These are phyloP conservation scores for Chamaecrista fasciculata DNA, from an alignment of 306 rosid genomes.

Conservation along the genomic window DNA sequence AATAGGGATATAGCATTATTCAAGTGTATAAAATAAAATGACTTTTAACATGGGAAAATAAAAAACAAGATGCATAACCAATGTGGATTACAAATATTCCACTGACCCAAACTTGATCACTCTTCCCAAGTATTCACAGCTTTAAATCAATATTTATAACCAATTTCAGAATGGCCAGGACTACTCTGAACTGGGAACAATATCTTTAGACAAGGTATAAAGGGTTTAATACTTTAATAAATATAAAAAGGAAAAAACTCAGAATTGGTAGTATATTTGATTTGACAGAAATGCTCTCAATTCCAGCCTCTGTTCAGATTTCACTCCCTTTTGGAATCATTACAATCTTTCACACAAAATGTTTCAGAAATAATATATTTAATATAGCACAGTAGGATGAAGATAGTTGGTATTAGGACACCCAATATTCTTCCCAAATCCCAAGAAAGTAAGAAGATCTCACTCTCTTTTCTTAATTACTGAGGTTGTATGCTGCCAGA, in stretches of 20 bases:
- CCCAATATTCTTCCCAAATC: neutral
- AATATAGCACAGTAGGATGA: neutral
- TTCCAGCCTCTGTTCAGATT: neutral
- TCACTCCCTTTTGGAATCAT: constrained; percentile 13
- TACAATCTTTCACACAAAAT: constrained; percentile 3
- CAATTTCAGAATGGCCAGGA: constrained; percentile 4
- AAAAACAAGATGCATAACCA: neutral
- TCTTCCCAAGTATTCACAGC: neutral
- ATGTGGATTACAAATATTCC: constrained; percentile 3
- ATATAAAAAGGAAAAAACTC: neutral
- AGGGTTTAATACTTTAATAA: neutral
- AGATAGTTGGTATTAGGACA: constrained; percentile 11
- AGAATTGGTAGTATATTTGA: neutral
- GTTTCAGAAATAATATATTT: constrained; percentile 1
- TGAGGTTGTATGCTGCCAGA: neutral
- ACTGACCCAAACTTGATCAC: neutral
- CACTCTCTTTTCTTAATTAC: neutral
- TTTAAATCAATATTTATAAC: constrained; percentile 12
- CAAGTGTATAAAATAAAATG: neutral
- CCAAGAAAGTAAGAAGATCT: neutral
- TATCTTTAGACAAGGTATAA: neutral
- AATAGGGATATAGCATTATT: neutral
- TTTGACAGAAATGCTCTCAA: neutral
- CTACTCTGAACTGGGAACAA: neutral
- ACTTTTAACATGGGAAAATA: neutral